Percentiles rank a stretch among this genome's conserved stretches.
Evolutionary conservation across 2,329 filamentous ascomycete genomes (phyloP).

Genomic region (Mycosphaerella sp.): DNA sequence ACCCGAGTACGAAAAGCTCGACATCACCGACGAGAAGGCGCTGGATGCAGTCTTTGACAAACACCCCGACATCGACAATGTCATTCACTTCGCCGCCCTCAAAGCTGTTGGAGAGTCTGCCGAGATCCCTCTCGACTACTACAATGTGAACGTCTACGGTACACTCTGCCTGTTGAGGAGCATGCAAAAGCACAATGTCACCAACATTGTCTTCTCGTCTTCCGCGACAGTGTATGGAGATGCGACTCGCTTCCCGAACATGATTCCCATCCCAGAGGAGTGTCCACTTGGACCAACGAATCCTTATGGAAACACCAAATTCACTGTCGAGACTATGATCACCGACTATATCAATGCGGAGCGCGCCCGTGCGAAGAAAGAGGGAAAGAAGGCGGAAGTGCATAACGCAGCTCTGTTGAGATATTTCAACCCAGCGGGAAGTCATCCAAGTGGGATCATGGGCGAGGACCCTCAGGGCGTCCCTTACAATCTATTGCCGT

Average conservation of each 20-base stretch:
- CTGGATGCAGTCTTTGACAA: conserved; percentile 82
- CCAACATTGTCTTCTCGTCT: conserved; percentile 97
- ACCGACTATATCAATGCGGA: conserved; percentile 84
- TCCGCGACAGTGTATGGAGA: conserved; percentile 98
- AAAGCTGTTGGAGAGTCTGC: conserved; percentile 97
- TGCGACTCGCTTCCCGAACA: conserved; percentile 88
- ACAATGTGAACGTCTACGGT: conserved; percentile 91
- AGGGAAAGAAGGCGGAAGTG: conserved; percentile 66
- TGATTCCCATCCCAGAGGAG: conserved; percentile 97
- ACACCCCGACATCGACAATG: conserved; percentile 91
- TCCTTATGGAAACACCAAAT: conserved; percentile 95
- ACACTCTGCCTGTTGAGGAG: conserved; percentile 78
- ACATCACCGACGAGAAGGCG: conserved; percentile 78
- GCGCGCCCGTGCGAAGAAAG: conserved; percentile 74
- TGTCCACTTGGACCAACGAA: conserved; percentile 97
- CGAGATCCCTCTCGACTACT: conserved; percentile 95
- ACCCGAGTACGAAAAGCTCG: conserved; percentile 75
- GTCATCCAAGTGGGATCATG: conserved; percentile 94
- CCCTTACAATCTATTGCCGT: conserved; percentile 89
- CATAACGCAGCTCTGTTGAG: conserved; percentile 92
- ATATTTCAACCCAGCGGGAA: conserved; percentile 97
- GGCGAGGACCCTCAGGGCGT: conserved; percentile 95
- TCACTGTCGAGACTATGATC: conserved; percentile 84
- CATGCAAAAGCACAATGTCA: conserved; percentile 85
- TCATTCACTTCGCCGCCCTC: conserved; percentile 96